Evolutionary conservation across 73 alveolate genomes (phyloP).

Genomic region (Tetrahymena malaccensis): DNA sequence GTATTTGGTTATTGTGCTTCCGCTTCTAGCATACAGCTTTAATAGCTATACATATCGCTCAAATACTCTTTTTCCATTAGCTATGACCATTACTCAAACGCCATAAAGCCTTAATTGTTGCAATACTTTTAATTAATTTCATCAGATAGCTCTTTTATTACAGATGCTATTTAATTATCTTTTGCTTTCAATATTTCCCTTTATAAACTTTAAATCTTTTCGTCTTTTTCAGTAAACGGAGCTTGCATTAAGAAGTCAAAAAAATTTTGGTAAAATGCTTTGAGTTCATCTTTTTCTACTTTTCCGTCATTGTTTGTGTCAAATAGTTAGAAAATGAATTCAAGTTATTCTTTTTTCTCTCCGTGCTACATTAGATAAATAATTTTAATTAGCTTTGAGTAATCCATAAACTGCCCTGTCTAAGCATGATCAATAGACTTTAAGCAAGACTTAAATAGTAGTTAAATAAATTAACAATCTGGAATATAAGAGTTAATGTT

Average conservation of each 20-base stretch:
- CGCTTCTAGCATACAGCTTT: not conserved
- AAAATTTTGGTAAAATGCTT: not conserved
- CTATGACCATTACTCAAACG: not conserved
- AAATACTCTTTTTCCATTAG: not conserved
- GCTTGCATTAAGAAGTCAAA: not conserved
- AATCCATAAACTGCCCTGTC: not conserved
- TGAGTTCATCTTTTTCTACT: not conserved
- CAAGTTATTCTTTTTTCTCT: not conserved
- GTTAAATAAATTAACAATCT: not conserved
- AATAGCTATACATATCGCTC: not conserved
- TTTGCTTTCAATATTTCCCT: not conserved
- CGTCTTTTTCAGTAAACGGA: not conserved
- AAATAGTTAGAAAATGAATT: not conserved
- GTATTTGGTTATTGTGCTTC: not conserved
- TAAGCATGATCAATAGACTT: not conserved
- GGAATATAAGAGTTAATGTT: not conserved
- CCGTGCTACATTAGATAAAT: not conserved
- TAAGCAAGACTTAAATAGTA: not conserved
- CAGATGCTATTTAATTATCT: not conserved
- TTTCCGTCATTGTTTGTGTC: not conserved
- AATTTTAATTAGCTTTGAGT: not conserved
- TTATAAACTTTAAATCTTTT: not conserved
- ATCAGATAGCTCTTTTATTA: not conserved
- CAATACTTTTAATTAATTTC: not conserved
- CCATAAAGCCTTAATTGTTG: not conserved